Evolutionary conservation across 495 filamentous ascomycete species (phyloP).

Genomic region (Hamigera avellanea): DNA sequence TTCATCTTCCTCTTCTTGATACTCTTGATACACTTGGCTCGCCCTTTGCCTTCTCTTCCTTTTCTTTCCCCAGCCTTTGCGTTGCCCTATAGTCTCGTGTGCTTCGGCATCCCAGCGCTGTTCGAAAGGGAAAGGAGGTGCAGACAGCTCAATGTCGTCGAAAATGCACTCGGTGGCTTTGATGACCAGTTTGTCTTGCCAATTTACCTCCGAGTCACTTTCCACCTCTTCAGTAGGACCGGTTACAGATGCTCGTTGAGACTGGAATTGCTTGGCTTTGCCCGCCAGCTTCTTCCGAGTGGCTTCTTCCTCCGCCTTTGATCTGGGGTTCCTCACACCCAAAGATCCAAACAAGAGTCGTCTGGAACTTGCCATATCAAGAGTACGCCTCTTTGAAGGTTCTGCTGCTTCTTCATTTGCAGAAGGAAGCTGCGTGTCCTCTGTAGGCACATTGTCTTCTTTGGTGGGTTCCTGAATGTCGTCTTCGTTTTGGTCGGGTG

Average conservation of each 20-base stretch:
- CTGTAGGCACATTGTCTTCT: not conserved
- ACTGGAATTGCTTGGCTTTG: slow-evolving; percentile 15
- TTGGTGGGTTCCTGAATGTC: not conserved
- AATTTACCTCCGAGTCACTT: slow-evolving; percentile 32
- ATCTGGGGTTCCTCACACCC: slow-evolving; percentile 56
- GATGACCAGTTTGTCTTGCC: slow-evolving; percentile 62
- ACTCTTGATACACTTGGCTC: slow-evolving; percentile 14
- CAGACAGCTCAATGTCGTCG: slow-evolving; percentile 58
- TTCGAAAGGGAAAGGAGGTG: slow-evolving; percentile 81
- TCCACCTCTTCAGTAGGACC: slow-evolving; percentile 10
- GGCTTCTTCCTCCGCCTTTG: slow-evolving; percentile 53
- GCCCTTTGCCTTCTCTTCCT: slow-evolving; percentile 45
- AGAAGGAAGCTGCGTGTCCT: slow-evolving; percentile 6
- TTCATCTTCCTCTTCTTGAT: not conserved
- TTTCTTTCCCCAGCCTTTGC: slow-evolving; percentile 37
- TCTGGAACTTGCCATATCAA: slow-evolving; percentile 55
- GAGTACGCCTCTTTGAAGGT: slow-evolving; percentile 24
- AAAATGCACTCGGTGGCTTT: slow-evolving; percentile 74
- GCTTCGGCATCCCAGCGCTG: slow-evolving; percentile 82
- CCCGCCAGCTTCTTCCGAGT: slow-evolving; percentile 44
- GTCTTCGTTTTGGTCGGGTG: slow-evolving; percentile 10
- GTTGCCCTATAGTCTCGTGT: slow-evolving; percentile 29
- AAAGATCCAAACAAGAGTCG: slow-evolving; percentile 62
- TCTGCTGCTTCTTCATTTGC: slow-evolving; percentile 4
- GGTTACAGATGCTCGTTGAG: slow-evolving; percentile 8